Conservation (phyloP, 2,329 filamentous ascomycete genomes). For the Aspergillus costaricaensis region DNA sequence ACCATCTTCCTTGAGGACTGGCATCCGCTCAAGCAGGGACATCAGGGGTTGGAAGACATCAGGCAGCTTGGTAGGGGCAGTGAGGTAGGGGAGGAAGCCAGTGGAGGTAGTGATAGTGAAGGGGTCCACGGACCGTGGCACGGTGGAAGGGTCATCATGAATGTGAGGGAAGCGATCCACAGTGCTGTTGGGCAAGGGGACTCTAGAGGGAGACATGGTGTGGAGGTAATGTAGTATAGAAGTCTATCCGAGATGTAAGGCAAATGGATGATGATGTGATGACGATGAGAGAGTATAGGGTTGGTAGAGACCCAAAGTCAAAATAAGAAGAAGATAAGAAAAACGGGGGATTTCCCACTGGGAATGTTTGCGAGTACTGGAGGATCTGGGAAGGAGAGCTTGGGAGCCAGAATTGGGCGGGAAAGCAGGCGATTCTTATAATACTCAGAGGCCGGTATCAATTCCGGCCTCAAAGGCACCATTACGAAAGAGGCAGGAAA, state of each 20-base stretch:
- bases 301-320: conserved; percentile 5
- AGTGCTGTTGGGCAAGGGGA: conserved; percentile 32
- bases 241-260: background rate
- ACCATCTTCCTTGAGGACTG: conserved; percentile 73
- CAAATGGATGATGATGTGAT: conserved; percentile 8
- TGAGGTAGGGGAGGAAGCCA: conserved; percentile 47
- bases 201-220: conserved; percentile 41
- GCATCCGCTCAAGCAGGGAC: conserved; percentile 73
- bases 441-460: conserved; percentile 48
- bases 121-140: conserved; percentile 46
- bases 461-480: conserved; percentile 46
- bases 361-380: conserved; percentile 10
- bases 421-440: conserved; percentile 44
- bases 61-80: conserved; percentile 59
- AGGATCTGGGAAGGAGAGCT: conserved; percentile 15
- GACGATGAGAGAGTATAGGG: conserved; percentile 1
- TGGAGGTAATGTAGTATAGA: background rate
- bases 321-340: conserved; percentile 11
- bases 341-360: conserved; percentile 12
- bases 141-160: conserved; percentile 44
- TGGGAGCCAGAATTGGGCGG: conserved; percentile 28
- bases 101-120: conserved; percentile 52
- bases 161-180: conserved; percentile 47
- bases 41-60: conserved; percentile 72
- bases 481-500: conserved; percentile 41